Percentiles rank a stretch among this genome's conserved stretches.
phyloP scores from a whole-genome alignment of 176 grass and related monocot genomes.

The Saccharum officinarum region DNA sequence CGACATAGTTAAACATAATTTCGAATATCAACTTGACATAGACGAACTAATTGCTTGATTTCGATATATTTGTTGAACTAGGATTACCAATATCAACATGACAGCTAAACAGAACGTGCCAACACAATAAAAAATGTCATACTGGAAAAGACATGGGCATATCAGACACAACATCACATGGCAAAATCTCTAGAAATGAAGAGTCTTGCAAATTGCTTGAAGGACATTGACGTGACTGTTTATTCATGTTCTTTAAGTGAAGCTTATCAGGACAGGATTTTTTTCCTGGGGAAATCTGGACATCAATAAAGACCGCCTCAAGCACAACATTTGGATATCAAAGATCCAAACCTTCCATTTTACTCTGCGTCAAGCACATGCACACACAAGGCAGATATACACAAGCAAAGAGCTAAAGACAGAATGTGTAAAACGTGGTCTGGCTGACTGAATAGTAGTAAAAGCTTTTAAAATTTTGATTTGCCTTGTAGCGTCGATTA shows the following conservation, averaged over 20 bases:
- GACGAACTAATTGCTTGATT: background rate
- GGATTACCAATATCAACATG: background rate
- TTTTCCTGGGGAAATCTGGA: background rate
- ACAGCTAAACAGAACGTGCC: background rate
- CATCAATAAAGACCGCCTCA: background rate
- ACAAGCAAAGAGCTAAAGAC: background rate
- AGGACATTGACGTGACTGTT: background rate
- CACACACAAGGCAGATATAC: background rate
- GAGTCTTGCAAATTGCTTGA: background rate
- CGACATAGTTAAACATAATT: background rate
- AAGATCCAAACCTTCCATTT: background rate
- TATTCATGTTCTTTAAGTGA: background rate
- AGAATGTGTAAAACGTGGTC: background rate
- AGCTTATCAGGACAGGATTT: background rate
- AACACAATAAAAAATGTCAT: background rate
- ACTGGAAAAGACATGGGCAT: background rate
- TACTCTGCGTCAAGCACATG: background rate
- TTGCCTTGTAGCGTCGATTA: background rate
- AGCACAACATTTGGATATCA: background rate
- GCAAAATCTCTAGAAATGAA: conserved; percentile 14
- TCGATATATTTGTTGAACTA: background rate
- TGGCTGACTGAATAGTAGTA: background rate
- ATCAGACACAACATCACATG: background rate
- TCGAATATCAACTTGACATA: background rate
- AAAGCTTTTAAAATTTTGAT: background rate